Conservation (phyloP, 2,329 filamentous ascomycete species). For the Beauveria scarabaeidicola region DNA sequence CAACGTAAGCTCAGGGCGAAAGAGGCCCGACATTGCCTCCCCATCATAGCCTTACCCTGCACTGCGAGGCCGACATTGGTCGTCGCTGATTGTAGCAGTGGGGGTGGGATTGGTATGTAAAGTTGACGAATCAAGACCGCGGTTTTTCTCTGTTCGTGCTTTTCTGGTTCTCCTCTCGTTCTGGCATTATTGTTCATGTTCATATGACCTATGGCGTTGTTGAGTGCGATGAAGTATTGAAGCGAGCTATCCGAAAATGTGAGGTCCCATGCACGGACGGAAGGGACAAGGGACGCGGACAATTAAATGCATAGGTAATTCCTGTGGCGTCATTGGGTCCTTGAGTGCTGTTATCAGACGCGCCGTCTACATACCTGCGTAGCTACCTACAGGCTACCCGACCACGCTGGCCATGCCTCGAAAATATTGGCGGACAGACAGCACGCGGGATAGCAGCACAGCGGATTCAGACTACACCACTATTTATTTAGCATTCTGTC, state of each 20-base stretch:
- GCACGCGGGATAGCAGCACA: not conserved
- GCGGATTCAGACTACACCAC: not conserved
- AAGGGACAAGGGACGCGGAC: not conserved
- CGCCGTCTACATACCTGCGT: not conserved
- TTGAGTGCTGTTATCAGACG: not conserved
- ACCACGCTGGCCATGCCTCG: not conserved
- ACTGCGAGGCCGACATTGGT: not conserved
- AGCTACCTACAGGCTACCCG: not conserved
- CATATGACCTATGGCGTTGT: too few relatives aligned
- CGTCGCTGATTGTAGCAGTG: too few relatives aligned
- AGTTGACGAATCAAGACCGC: too few relatives aligned
- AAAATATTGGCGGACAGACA: not conserved
- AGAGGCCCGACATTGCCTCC: too few relatives aligned
- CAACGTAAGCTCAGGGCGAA: not conserved
- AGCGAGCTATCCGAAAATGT: not conserved
- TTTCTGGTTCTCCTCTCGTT: too few relatives aligned
- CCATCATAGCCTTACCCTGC: not conserved
- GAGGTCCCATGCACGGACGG: not conserved
- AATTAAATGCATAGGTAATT: too few relatives aligned
- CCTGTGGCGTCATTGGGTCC: too few relatives aligned
- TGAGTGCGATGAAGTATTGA: not conserved
- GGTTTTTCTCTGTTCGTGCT: too few relatives aligned
- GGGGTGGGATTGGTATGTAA: too few relatives aligned
- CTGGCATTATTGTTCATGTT: too few relatives aligned
- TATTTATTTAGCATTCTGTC: too few relatives aligned